phyloP scores from a whole-genome alignment of 139 green algal genomes.

The Nannochloris sp. region DNA sequence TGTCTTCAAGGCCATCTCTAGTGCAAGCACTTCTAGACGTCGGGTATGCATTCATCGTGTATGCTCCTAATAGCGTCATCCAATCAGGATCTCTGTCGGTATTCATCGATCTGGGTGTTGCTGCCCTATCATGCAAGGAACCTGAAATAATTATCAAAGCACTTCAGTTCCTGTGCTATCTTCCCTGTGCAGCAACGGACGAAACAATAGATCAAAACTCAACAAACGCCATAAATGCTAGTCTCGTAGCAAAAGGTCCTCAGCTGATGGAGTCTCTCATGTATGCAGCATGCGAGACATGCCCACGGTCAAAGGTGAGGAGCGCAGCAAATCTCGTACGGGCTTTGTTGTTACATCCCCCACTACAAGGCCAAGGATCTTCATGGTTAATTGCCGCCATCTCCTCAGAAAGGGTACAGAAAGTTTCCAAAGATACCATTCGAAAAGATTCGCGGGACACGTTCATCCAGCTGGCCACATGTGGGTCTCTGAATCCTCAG shows the following conservation, averaged over 20 bases:
- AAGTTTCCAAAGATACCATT: conserved; percentile 5
- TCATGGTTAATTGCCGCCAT: conserved; percentile 23
- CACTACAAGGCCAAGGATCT: background rate
- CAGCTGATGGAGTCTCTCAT: conserved; percentile 34
- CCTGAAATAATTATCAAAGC: conserved; percentile 37
- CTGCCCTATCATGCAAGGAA: conserved; percentile 11
- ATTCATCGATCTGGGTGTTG: conserved; percentile 33
- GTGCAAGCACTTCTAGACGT: conserved; percentile 37
- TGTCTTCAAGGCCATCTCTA: conserved; percentile 35
- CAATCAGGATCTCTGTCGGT: conserved; percentile 5
- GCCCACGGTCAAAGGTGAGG: conserved; percentile 56
- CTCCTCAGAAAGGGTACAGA: conserved; percentile 14
- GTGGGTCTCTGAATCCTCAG: conserved; percentile 23
- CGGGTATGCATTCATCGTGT: conserved; percentile 50
- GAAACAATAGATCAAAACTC: background rate
- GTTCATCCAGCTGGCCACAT: conserved; percentile 6
- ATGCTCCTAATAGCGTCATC: conserved; percentile 44
- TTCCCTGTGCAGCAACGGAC: background rate
- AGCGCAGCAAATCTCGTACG: conserved; percentile 36
- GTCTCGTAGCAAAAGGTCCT: conserved; percentile 25
- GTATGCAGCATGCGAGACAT: conserved; percentile 35
- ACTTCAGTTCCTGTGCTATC: conserved; percentile 39
- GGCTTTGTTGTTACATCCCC: conserved; percentile 14
- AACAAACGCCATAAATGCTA: conserved; percentile 7
- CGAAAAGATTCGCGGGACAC: conserved; percentile 11